Evolutionary conservation across 169 alveolate species (phyloP), one percentile per base, ranked within the genome.

Genomic region (Miamiensis avidus): DNA sequence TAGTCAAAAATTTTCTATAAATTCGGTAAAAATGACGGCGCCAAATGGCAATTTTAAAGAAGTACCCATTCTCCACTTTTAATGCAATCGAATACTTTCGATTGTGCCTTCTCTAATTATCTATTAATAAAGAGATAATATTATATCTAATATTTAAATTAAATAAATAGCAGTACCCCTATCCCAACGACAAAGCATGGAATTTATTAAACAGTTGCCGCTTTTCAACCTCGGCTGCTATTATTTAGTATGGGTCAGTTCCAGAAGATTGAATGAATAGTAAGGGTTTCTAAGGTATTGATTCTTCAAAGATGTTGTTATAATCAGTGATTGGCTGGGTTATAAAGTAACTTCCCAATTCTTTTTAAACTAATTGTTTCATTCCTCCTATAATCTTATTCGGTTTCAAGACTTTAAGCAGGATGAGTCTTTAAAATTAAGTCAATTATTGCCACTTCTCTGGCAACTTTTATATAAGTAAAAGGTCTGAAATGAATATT

Each of bases 41-140:
- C 95, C 75, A 94, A 92, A 90, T 97, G 98, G 75, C 97, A 97
- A 88, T 97, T 97, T 86, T 95, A 96, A 79, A 97, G 91, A 74
- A 97, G 86, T 31, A 97, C 97, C 98, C 98, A 96, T 34, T 93
- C 93, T 15, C 97, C 98, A 82, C 88, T 89, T 84, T 84, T 84
- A 6, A 84, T 75, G 31, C 88, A 32, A 0, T 73, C 84, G 69
- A 89, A 89, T 75, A 96, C 94, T 69, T 88, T 78, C 27, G 87
- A 89, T 82, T 91, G 93, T 26, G 98, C 98, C 69, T 91, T 89
- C 74, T 92, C 69, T 4, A 49, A 11, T 4, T 49, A 11, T 11
- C 69, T 49, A n/a, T 49, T 11, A 49, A 49, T 49, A 49, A 49
- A 49, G 4, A 49, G 20, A 11, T 49, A 49, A 49, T 11, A n/a